Evolutionary conservation across 768 basidiomycete species (phyloP), one percentile per base, ranked within the genome.

Genomic region (Mycena chlorophos): DNA sequence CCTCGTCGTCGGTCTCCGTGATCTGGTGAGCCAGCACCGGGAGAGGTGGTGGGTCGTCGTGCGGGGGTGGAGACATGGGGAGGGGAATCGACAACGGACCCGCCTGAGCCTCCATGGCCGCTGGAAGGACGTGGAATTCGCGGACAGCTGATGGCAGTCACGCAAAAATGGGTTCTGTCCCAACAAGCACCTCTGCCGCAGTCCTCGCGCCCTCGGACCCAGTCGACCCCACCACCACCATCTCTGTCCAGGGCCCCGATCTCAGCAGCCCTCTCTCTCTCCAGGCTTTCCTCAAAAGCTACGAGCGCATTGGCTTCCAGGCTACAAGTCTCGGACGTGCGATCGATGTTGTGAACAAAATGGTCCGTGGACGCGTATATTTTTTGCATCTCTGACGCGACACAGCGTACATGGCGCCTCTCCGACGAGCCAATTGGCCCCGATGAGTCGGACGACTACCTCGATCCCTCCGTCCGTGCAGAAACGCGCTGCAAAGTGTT

Each of bases 271-370:
- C 77, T 1, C 66, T 83, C 20, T 84, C 84, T 45, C 75, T 99
- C 25, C 76, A 86, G 40, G 74, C 81, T 30, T 81, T 99, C 60
- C 72, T 99, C 34, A 68, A 74, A 30, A 86, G 83, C 65, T 99
- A 97, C 73, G 85, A 90, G 66, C 82, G 86, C 29, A 97, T 98
- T 50, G 97, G 97, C 19, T 99, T 98, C 68, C 97, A 99, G 70
- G 97, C 97, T n/a, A 95, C 87, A 51, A 93, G 91, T 54, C 74
- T 99, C 2, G 90, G 90, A 2, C 84, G 79, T 62, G 96, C 95
- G 1, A 91, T 98, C 40, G 82, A 89, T 26, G 88, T 97, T 50
- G 89, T 98, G 25, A 87, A 98, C 69, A 85, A 85, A 66, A 99
- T 99, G 97, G 96, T 94, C 55, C 28, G 73, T 63, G 27, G 43